Evolutionary conservation across 1,284 basidiomycete genomes (phyloP).

Genomic region (Irpex rosettiformis): DNA sequence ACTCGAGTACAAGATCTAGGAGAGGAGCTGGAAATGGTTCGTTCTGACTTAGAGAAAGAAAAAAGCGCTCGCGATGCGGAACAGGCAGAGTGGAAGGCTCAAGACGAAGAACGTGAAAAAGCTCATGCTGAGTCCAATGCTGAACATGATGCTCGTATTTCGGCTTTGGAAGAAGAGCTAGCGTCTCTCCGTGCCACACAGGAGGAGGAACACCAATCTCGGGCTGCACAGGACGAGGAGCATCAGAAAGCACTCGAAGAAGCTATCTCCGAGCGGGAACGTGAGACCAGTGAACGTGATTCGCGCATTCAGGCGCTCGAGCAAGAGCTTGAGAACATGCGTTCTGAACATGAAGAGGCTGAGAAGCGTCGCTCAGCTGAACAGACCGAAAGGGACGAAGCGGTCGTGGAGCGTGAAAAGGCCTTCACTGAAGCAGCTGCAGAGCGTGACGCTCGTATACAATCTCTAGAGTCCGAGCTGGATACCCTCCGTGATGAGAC

Average conservation of each 20-base stretch:
- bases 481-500: background rate
- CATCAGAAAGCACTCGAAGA: background rate
- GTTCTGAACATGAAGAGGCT: background rate
- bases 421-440: background rate
- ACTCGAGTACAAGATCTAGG: constrained; percentile 5
- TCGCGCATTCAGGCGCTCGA: background rate
- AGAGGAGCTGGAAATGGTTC: constrained; percentile 5
- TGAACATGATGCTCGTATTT: constrained; percentile 1
- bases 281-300: background rate
- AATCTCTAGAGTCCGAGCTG: background rate
- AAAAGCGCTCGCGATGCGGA: background rate
- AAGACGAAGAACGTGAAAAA: background rate
- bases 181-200: background rate
- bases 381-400: background rate
- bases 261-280: background rate
- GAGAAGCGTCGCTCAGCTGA: background rate
- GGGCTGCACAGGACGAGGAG: background rate
- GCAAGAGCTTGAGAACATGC: background rate
- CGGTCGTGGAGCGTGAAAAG: background rate
- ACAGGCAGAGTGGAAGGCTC: constrained; percentile 2
- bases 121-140: background rate
- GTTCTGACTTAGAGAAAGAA: constrained; percentile 7
- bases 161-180: constrained; percentile 5
- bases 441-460: background rate
- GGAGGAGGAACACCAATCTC: constrained; percentile 1